Conservation (phyloP, 2,329 filamentous ascomycete genomes). For the Camillea tinctor region DNA sequence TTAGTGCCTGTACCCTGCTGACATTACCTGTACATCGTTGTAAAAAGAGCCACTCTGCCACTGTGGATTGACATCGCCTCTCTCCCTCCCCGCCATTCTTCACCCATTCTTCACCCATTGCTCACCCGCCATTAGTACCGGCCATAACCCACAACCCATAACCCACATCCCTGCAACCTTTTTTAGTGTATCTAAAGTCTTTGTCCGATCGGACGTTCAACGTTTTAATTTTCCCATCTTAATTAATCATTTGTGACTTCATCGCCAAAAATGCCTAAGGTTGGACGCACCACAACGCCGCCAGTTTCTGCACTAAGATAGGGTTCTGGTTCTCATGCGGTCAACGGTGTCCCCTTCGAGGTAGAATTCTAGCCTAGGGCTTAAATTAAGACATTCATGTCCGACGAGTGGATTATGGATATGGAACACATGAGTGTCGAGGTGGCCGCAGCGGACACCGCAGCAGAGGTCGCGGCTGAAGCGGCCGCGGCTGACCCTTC, state of each 20-base stretch:
- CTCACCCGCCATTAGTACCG: too few species aligned
- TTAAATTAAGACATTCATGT: slow-evolving; percentile 14
- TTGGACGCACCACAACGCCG: background rate
- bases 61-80: background rate
- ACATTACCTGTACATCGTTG: too few species aligned
- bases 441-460: slow-evolving; percentile 34
- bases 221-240: background rate
- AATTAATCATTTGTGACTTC: background rate
- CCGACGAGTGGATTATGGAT: slow-evolving; percentile 27
- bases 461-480: slow-evolving; percentile 35
- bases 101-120: too few species aligned
- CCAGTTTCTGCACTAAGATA: background rate
- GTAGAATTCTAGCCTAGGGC: background rate
- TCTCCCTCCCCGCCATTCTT: background rate
- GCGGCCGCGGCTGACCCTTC: slow-evolving; percentile 33
- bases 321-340: background rate
- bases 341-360: background rate
- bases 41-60: too few species aligned
- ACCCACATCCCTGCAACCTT: background rate
- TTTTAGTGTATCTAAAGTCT: background rate
- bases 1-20: too few species aligned
- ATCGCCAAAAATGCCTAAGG: background rate
- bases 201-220: background rate
- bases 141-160: too few species aligned
- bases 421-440: slow-evolving; percentile 37